Percentiles rank a stretch among this genome's conserved stretches.
Conservation (phyloP, 306 rosid genomes). For the Luffa acutangula region DNA sequence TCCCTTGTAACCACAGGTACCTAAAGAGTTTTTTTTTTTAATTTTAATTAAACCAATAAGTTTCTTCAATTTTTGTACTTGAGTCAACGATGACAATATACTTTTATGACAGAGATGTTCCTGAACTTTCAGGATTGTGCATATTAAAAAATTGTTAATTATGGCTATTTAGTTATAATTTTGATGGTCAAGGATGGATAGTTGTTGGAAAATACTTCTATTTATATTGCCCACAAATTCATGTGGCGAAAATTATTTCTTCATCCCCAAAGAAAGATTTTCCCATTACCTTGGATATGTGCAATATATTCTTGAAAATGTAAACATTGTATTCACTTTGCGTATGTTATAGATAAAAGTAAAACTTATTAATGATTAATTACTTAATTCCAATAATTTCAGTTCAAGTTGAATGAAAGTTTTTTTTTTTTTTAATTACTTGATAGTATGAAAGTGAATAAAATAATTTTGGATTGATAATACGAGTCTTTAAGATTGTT, state of each 20-base stretch:
- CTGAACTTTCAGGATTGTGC: background rate
- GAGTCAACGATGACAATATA: background rate
- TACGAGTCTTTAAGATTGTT: background rate
- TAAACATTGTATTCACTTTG: background rate
- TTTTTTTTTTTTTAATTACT: background rate
- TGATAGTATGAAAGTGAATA: background rate
- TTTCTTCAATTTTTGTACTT: background rate
- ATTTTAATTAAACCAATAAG: background rate
- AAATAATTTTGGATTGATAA: background rate
- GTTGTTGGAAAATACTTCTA: background rate
- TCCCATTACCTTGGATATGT: background rate
- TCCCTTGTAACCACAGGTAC: background rate
- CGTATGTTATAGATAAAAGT: background rate
- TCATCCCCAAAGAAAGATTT: background rate
- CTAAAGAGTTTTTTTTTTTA: background rate
- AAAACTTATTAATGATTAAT: background rate
- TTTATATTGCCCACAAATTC: background rate
- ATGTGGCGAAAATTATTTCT: background rate
- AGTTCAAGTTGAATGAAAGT: background rate
- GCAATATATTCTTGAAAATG: background rate
- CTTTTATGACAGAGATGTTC: background rate
- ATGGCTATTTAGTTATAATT: background rate
- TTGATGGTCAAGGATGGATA: background rate
- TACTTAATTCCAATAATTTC: background rate
- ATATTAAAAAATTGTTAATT: background rate